Percentiles rank a stretch among this genome's conserved stretches.
Evolutionary conservation across 768 basidiomycete genomes (phyloP).

Genomic region (Tricholoma flavovirens): DNA sequence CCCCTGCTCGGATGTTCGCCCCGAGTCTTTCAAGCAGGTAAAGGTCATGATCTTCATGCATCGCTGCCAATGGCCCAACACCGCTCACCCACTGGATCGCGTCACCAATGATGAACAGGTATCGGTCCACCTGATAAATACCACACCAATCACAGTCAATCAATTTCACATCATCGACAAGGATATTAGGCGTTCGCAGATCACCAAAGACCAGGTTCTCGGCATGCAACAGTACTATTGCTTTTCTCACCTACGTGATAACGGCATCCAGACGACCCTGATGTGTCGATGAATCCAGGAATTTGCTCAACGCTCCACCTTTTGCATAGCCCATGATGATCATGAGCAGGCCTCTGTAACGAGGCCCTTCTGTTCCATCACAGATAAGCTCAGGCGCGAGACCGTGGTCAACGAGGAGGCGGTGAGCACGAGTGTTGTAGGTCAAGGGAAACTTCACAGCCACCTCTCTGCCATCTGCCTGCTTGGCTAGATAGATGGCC

Average conservation of each 20-base stretch:
- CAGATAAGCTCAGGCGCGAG: slow-evolving; percentile 9
- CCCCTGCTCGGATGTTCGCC: background rate
- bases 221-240: slow-evolving; percentile 1
- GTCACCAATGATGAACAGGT: background rate
- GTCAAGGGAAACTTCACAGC: slow-evolving; percentile 10
- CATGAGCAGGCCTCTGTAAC: too few species aligned
- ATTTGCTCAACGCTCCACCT: background rate
- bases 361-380: background rate
- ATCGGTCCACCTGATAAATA: background rate
- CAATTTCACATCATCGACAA: slow-evolving; percentile 1
- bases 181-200: slow-evolving; percentile 6
- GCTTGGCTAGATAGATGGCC: slow-evolving; percentile 1
- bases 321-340: slow-evolving; percentile 6
- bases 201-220: slow-evolving; percentile 4
- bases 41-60: background rate
- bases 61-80: background rate
- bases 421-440: too few species aligned
- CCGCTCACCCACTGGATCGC: background rate
- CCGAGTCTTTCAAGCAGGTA: background rate
- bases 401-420: too few species aligned
- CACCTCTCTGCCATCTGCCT: background rate
- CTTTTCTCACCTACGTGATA: background rate
- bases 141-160: too few species aligned
- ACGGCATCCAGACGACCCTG: background rate
- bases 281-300: background rate